Evolutionary conservation across 352 stramenopile species (phyloP), one percentile per base, ranked within the genome.

Genomic region (Pythium brachiatum): DNA sequence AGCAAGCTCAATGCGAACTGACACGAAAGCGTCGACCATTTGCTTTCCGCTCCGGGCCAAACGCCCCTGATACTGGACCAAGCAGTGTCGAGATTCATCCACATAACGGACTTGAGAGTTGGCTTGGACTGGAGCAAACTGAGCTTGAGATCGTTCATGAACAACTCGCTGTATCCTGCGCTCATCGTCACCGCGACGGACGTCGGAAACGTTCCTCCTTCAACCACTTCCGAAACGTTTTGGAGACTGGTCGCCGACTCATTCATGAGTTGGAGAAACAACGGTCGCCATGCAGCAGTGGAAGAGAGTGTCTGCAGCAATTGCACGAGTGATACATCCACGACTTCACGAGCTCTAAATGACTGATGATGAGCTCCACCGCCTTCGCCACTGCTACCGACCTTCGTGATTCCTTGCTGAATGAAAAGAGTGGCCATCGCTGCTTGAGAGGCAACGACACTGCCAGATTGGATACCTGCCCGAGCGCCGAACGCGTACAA

Each of bases 401-500:
- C 15, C 8, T 36, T 50, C 3, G 55, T 11, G 43, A 66, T 34
- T 2, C 27, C 25, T n/a, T 36, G 5, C 26, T 68, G 38, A 7
- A n/a, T 29, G 3, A 68, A 39, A 6, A 62, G 11, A 1, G 21
- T 15, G 2, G n/a, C 13, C 16, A 62, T 34, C 2, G 44, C 18
- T 12, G 34, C 32, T 58, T 53, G 53, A 0, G 61, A 57, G 1
- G 61, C 26, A 1, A 48, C 12, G 9, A 62, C n/a, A 16, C 25
- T 20, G n/a, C 21, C 13, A 3, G 61, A 59, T 32, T 68, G 53
- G 25, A 68, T 31, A 12, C 61, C 61, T n/a, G 36, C 53, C 20
- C 53, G 46, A 9, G 53, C 25, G 16, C 53, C 51, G 20, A 58
- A 53, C 15, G 53, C 53, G 46, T 62, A 53, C 12, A 68, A 83